Percentiles rank a stretch among this genome's conserved stretches.
phyloP scores from a whole-genome alignment of 2,329 filamentous ascomycete genomes.

The Trichoderma atrobrunneum region DNA sequence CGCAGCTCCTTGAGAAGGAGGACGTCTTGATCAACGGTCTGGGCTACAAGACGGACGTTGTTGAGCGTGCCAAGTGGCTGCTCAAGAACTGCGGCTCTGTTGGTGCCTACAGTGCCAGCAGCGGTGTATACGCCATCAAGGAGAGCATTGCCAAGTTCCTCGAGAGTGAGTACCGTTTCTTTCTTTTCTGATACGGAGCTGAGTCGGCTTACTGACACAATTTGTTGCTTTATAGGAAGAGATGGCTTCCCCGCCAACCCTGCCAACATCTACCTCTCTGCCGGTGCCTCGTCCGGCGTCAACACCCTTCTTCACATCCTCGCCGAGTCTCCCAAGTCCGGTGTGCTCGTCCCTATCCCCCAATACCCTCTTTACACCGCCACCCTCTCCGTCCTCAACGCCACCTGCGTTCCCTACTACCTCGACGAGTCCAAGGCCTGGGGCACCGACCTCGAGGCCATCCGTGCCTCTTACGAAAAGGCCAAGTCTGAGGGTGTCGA shows the following conservation, averaged over 20 bases:
- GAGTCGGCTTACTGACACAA: background rate
- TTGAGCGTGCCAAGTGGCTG: slow-evolving; percentile 77
- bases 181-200: background rate
- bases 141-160: slow-evolving; percentile 91
- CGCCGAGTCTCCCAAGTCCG: slow-evolving; percentile 71
- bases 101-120: slow-evolving; percentile 93
- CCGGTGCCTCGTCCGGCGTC: slow-evolving; percentile 88
- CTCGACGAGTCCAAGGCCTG: slow-evolving; percentile 83
- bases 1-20: slow-evolving; percentile 75
- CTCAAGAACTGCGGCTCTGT: slow-evolving; percentile 84
- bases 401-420: slow-evolving; percentile 86
- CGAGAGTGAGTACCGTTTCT: slow-evolving; percentile 59
- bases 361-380: slow-evolving; percentile 98
- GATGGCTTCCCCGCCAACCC: slow-evolving; percentile 85
- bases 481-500: slow-evolving; percentile 77
- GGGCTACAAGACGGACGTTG: slow-evolving; percentile 86
- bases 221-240: slow-evolving; percentile 50
- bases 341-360: slow-evolving; percentile 90
- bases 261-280: slow-evolving; percentile 83
- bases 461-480: slow-evolving; percentile 69
- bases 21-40: slow-evolving; percentile 71
- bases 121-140: slow-evolving; percentile 81
- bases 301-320: slow-evolving; percentile 91
- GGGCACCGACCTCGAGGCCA: slow-evolving; percentile 81
- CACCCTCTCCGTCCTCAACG: slow-evolving; percentile 80